Evolutionary conservation across 192 early-diverging fungal genomes (phyloP).

Genomic region (Coemansia sp.): DNA sequence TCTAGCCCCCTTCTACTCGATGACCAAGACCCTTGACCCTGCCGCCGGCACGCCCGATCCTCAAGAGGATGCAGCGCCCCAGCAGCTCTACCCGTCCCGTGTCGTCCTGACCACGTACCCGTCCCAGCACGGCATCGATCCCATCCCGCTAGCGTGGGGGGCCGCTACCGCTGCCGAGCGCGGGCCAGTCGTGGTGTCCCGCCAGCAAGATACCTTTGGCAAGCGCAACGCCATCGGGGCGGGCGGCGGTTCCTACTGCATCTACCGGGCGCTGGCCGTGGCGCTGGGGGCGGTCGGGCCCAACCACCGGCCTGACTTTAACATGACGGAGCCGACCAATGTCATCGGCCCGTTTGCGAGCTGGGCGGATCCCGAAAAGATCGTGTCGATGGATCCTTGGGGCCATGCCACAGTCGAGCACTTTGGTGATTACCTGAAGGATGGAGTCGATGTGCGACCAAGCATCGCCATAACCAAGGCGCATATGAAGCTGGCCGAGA

Average conservation of each 20-base stretch:
- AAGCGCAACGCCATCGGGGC: constrained; percentile 94
- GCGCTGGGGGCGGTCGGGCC: constrained; percentile 81
- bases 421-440: constrained; percentile 56
- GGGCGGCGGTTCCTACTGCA: constrained; percentile 84
- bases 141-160: constrained; percentile 73
- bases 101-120: constrained; percentile 71
- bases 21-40: too few species aligned
- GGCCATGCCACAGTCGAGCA: constrained; percentile 70
- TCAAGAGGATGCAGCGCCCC: too few species aligned
- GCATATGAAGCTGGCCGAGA: constrained; percentile 92
- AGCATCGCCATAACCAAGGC: constrained; percentile 90
- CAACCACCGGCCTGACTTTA: constrained; percentile 81
- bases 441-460: constrained; percentile 78
- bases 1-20: too few species aligned
- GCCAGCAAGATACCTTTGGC: constrained; percentile 65
- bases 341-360: constrained; percentile 69
- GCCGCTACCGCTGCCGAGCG: constrained; percentile 61
- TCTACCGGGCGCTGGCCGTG: constrained; percentile 87
- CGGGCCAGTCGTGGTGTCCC: constrained; percentile 83
- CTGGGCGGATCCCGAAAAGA: constrained; percentile 81
- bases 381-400: constrained; percentile 92
- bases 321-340: constrained; percentile 80
- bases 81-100: constrained; percentile 51
- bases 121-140: constrained; percentile 62
- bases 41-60: too few species aligned